These are phyloP conservation scores for Cylindrodendrum hubeiense DNA, from an alignment of 2,329 filamentous ascomycete genomes.

Conservation along the genomic window DNA sequence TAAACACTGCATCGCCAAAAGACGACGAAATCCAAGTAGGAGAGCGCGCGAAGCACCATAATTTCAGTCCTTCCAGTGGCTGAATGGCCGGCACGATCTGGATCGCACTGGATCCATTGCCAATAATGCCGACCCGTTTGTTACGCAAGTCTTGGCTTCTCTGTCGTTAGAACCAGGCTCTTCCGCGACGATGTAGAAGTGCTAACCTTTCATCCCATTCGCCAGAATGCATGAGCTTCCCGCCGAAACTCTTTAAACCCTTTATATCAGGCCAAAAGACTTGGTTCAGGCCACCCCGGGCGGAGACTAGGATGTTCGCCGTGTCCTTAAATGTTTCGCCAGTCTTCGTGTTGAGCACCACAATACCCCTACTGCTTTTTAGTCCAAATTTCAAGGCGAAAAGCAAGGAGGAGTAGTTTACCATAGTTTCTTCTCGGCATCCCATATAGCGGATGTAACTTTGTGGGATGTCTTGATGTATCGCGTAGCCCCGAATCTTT, in stretches of 20 bases:
- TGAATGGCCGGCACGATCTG: constrained; percentile 19
- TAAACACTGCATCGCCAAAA: constrained; percentile 21
- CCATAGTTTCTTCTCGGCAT: neutral
- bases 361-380: constrained; percentile 8
- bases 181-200: no score
- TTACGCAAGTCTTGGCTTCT: constrained; percentile 1
- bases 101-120: constrained; percentile 20
- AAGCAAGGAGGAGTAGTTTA: neutral
- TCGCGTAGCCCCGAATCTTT: constrained; percentile 1
- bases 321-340: neutral
- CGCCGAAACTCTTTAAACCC: neutral
- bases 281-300: constrained; percentile 10
- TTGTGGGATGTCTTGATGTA: constrained; percentile 6
- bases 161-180: neutral
- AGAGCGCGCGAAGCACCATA: constrained; percentile 13
- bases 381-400: neutral
- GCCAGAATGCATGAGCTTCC: constrained; percentile 21
- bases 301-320: constrained; percentile 15
- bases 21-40: constrained; percentile 16
- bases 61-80: constrained; percentile 1
- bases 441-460: neutral
- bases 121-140: constrained; percentile 14
- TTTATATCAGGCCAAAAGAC: constrained; percentile 15
- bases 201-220: constrained; percentile 15
- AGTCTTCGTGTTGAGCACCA: constrained; percentile 2